Base-by-base conservation (phyloP, 2,329 filamentous ascomycete species). In the Cladosporium sp. region DNA sequence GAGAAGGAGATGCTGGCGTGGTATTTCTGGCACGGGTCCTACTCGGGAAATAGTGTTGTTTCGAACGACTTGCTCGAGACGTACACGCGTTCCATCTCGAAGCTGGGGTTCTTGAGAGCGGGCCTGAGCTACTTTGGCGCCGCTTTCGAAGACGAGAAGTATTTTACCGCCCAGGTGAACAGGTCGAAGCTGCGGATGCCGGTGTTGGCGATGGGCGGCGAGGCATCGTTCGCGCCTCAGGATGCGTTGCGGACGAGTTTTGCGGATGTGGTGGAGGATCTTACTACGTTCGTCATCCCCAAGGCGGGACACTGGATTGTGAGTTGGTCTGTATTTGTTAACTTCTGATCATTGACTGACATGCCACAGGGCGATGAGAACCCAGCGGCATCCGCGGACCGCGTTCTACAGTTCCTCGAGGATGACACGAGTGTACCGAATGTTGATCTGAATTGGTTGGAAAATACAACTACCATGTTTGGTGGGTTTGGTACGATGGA, bases 11-110 rank as follows among this genome's bases (percentile, higher is more conserved):
- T 83, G 68, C 70, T 83, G 0, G 68, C 76, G 18, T 83, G 81
- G 82, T 83, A 82, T 59, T 83, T 83, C 65, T 83, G 74, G 65
- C 81, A 84, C 38, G 74, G 74, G 0, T 78, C 75, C 21, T 84
- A 83, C 67, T 77, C 79, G 0, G 81, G 81, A 0, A 71, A 71
- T 1, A 70, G 76, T 38, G 72, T 76, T 1, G 75, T 83, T 14
- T 75, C 75, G 1, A 75, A 79, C 44, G 79, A 81, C 14, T 76
- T 77, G 0, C 68, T 83, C 0, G 76, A 78, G 38, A 71, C 74
- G 18, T 83, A 81, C 54, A 74, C 80, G 0, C 74, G 67, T 12
- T 75, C 75, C 18, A 79, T 83, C n/a, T 72, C 76, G 0, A 83
- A 82, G 68, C 79, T 80, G 0, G 80, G 81, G 0, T 83, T 82